A percentile compares a stretch with the other conserved stretches of the same genome.
Conservation (phyloP, 192 early-diverging fungal genomes). For the Coemansia umbellata region DNA sequence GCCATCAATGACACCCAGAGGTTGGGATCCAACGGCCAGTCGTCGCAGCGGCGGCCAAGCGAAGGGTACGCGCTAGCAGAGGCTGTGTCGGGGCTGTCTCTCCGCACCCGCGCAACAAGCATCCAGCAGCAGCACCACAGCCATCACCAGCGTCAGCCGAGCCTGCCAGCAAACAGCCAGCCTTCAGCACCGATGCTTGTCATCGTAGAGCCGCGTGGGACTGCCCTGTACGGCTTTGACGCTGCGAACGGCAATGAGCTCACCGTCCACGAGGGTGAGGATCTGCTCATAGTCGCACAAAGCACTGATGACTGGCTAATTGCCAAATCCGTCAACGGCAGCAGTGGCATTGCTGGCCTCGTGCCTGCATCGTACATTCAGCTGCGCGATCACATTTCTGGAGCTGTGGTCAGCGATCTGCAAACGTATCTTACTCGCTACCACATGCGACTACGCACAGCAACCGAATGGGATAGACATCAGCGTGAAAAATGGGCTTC, state of each 20-base stretch:
- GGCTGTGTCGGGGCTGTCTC: conserved; percentile 8
- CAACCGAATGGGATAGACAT: conserved; percentile 56
- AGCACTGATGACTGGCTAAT: conserved; percentile 78
- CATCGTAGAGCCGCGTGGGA: conserved; percentile 55
- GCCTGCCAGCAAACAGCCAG: not conserved
- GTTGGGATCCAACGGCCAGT: conserved; percentile 9
- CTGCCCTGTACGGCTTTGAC: conserved; percentile 70
- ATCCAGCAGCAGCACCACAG: conserved; percentile 29
- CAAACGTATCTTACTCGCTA: conserved; percentile 51
- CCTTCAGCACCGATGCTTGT: conserved; percentile 20
- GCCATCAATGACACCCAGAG: not conserved
- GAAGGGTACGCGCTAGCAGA: conserved; percentile 18
- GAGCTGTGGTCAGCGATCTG: conserved; percentile 61
- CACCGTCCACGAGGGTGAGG: conserved; percentile 64
- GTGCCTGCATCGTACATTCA: conserved; percentile 75
- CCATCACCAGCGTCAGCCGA: conserved; percentile 21
- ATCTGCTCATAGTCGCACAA: conserved; percentile 73
- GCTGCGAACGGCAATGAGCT: conserved; percentile 72
- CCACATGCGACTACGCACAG: conserved; percentile 40
- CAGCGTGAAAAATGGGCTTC: conserved; percentile 51
- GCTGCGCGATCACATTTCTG: conserved; percentile 65
- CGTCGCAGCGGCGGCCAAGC: conserved; percentile 28
- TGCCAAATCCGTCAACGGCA: conserved; percentile 60
- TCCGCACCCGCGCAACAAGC: conserved; percentile 48
- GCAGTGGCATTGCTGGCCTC: conserved; percentile 54